phyloP scores from a whole-genome alignment of 352 stramenopile species.

The Globisporangium cederbergense region DNA sequence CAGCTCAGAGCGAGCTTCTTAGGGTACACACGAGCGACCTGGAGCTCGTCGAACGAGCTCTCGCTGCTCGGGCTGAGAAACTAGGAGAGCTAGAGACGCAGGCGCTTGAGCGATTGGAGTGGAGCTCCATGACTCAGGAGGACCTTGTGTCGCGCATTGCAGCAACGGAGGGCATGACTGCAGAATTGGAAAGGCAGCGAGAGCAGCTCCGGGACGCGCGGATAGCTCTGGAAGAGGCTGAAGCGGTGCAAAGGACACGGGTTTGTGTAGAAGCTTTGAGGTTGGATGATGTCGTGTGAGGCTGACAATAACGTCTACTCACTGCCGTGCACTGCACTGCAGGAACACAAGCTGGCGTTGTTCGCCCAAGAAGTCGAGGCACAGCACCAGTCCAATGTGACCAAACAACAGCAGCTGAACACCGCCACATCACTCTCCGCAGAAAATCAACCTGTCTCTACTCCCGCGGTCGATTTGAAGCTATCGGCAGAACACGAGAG shows the following conservation, averaged over 20 bases:
- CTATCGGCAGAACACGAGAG: background rate
- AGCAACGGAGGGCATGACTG: background rate
- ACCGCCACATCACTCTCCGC: background rate
- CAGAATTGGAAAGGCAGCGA: background rate
- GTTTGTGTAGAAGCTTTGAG: background rate
- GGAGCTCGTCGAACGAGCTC: background rate
- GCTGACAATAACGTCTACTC: background rate
- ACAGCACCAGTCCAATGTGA: slow-evolving; percentile 24
- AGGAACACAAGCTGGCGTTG: slow-evolving; percentile 21
- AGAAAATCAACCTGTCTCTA: background rate
- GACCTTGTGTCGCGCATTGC: background rate
- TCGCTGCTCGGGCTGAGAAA: background rate
- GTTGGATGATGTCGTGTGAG: no score
- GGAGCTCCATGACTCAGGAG: background rate
- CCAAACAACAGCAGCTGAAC: slow-evolving; percentile 13
- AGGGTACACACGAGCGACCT: background rate
- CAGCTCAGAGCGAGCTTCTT: background rate
- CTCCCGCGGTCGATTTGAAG: background rate
- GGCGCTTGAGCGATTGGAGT: slow-evolving; percentile 1
- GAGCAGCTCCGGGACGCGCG: slow-evolving; percentile 4
- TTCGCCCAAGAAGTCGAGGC: slow-evolving; percentile 30
- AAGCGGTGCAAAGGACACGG: slow-evolving; percentile 6
- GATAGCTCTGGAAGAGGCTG: slow-evolving; percentile 1
- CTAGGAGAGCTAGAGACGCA: background rate
- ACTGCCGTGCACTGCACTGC: background rate